A percentile compares a stretch with the other conserved stretches of the same genome.
Evolutionary conservation across 106 monocot species (phyloP).

Genomic region (Vanilla planifolia): DNA sequence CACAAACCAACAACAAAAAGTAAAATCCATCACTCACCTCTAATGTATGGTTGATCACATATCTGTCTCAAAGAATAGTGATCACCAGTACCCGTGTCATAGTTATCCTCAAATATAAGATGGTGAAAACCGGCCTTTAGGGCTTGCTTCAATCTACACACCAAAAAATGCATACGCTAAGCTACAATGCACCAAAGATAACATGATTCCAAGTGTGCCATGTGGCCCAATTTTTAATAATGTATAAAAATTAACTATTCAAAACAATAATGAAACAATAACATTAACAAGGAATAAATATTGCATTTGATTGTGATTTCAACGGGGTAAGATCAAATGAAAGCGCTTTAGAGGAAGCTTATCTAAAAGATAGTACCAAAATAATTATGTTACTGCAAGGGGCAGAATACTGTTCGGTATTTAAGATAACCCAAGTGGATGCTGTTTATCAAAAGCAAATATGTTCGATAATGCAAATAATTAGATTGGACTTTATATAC

Average conservation of each 20-base stretch:
- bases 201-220: not conserved
- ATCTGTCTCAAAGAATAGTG: slow-evolving; percentile 63
- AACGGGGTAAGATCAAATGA: too few species aligned
- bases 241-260: too few species aligned
- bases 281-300: too few species aligned
- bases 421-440: too few species aligned
- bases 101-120: slow-evolving; percentile 61
- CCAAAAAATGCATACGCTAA: not conserved
- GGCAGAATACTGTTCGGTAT: not conserved
- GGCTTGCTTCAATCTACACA: slow-evolving; percentile 42
- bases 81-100: slow-evolving; percentile 58
- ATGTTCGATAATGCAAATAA: too few species aligned
- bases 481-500: slow-evolving; percentile 18
- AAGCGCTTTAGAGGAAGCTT: too few species aligned
- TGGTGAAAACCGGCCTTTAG: slow-evolving; percentile 42
- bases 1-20: too few species aligned
- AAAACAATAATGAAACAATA: too few species aligned
- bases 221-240: too few species aligned
- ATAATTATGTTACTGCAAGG: not conserved
- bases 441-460: too few species aligned
- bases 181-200: not conserved
- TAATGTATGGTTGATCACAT: slow-evolving; percentile 52
- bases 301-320: too few species aligned
- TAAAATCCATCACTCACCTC: slow-evolving; percentile 22
- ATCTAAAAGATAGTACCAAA: not conserved